These are phyloP conservation scores for Mesembryanthemum crystallinum DNA, from an alignment of 148 eudicot species.

Conservation along the genomic window DNA sequence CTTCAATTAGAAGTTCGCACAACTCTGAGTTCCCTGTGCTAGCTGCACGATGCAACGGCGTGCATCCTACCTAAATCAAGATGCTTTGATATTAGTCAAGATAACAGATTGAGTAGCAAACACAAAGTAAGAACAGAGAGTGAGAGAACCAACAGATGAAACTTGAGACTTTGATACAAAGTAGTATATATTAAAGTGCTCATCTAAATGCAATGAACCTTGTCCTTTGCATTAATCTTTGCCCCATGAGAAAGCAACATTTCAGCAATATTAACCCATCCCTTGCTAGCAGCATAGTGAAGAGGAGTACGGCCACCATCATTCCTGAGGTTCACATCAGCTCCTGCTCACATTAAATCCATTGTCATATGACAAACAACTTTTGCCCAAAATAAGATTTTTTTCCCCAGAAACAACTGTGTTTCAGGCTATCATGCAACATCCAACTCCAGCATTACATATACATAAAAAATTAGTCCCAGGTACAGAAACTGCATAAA, in stretches of 20 bases:
- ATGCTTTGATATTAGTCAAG: conserved; percentile 7
- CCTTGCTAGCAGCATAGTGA: conserved; percentile 98
- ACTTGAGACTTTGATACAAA: neutral
- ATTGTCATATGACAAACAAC: neutral
- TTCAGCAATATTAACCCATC: conserved; percentile 77
- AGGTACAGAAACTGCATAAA: no score
- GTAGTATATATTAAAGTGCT: neutral
- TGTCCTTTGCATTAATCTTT: conserved; percentile 75
- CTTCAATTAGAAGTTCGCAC: conserved; percentile 85
- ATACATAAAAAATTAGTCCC: no score
- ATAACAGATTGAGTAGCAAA: neutral
- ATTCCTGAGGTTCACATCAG: conserved; percentile 83
- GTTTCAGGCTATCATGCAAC: no score
- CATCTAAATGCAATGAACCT: conserved; percentile 45
- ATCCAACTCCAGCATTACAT: no score
- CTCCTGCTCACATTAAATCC: conserved; percentile 49
- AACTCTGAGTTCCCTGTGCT: conserved; percentile 77
- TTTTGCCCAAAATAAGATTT: no score
- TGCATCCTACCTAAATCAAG: conserved; percentile 76
- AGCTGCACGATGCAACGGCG: conserved; percentile 98
- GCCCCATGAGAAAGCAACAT: conserved; percentile 71
- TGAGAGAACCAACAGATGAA: neutral
- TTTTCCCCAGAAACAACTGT: no score
- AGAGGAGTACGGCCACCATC: conserved; percentile 95
- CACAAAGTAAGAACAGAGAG: neutral